Conservation (phyloP, 768 basidiomycete species). For the Tremella fuciformis region DNA sequence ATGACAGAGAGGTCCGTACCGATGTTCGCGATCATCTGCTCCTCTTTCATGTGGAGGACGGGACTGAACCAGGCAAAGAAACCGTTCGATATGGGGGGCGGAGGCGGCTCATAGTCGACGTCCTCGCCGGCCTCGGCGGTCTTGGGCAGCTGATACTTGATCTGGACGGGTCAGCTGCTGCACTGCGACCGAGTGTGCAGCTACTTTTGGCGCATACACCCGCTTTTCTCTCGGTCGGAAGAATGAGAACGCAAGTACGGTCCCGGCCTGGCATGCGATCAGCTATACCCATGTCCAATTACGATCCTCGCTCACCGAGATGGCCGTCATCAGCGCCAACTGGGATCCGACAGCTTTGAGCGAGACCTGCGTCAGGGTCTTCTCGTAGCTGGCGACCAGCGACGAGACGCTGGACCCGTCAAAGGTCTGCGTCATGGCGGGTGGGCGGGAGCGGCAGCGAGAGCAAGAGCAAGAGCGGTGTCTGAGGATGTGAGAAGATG, state of each 20-base stretch:
- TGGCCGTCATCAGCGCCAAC: slow-evolving; percentile 50
- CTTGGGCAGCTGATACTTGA: slow-evolving; percentile 65
- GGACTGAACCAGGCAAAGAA: slow-evolving; percentile 88
- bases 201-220: slow-evolving; percentile 79
- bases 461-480: too few species aligned
- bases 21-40: slow-evolving; percentile 65
- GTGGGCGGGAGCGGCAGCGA: background rate
- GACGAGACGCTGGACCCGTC: slow-evolving; percentile 32
- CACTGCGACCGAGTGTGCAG: too few species aligned
- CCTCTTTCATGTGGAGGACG: slow-evolving; percentile 75
- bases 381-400: slow-evolving; percentile 43
- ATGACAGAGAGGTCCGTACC: slow-evolving; percentile 23
- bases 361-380: slow-evolving; percentile 44
- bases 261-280: slow-evolving; percentile 31
- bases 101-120: slow-evolving; percentile 53
- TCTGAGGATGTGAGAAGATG: too few species aligned
- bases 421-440: slow-evolving; percentile 28
- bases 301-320: slow-evolving; percentile 38
- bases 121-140: slow-evolving; percentile 34
- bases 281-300: slow-evolving; percentile 7
- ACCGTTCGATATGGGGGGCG: slow-evolving; percentile 68
- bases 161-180: slow-evolving; percentile 27
- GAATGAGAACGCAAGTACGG: slow-evolving; percentile 64
- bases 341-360: slow-evolving; percentile 53
- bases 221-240: slow-evolving; percentile 75